Conservation (phyloP, 2,329 filamentous ascomycete species). For the Cladophialophora carrionii region DNA sequence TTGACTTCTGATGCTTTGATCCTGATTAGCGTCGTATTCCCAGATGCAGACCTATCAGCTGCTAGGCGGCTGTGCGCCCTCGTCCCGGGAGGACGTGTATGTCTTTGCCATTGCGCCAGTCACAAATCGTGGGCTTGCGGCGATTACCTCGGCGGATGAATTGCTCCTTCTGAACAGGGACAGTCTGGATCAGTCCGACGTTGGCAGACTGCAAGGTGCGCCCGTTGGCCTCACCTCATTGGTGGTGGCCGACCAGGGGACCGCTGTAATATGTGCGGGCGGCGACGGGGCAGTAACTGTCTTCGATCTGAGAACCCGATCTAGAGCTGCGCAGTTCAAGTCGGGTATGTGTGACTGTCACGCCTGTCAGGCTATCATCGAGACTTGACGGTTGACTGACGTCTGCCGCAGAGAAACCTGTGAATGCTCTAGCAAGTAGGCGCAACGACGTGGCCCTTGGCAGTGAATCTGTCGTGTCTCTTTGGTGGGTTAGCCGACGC, state of each 20-base stretch:
- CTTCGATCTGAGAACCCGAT: constrained; percentile 34
- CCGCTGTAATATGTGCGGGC: constrained; percentile 31
- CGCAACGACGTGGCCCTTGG: constrained; percentile 34
- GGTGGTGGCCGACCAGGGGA: constrained; percentile 28
- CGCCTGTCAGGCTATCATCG: neutral
- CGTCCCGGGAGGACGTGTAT: constrained; percentile 34
- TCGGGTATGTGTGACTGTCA: constrained; percentile 25
- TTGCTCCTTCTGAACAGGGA: constrained; percentile 33
- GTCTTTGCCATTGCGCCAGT: constrained; percentile 36
- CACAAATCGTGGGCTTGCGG: constrained; percentile 30
- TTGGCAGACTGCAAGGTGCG: constrained; percentile 17
- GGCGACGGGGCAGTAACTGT: constrained; percentile 33
- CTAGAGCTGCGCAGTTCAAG: constrained; percentile 25
- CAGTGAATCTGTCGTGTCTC: constrained; percentile 35
- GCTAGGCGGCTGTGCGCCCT: constrained; percentile 28
- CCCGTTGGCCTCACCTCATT: constrained; percentile 32
- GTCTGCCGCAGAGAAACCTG: constrained; percentile 27
- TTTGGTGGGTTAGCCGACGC: constrained; percentile 33
- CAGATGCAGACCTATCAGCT: constrained; percentile 27
- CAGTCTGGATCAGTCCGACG: constrained; percentile 17
- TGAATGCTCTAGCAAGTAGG: constrained; percentile 33
- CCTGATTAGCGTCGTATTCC: neutral
- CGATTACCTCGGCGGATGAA: constrained; percentile 38
- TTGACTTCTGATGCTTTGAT: neutral
- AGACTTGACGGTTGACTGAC: neutral